Evolutionary conservation across 768 basidiomycete species (phyloP).

Genomic region (Pisolithus orientalis): DNA sequence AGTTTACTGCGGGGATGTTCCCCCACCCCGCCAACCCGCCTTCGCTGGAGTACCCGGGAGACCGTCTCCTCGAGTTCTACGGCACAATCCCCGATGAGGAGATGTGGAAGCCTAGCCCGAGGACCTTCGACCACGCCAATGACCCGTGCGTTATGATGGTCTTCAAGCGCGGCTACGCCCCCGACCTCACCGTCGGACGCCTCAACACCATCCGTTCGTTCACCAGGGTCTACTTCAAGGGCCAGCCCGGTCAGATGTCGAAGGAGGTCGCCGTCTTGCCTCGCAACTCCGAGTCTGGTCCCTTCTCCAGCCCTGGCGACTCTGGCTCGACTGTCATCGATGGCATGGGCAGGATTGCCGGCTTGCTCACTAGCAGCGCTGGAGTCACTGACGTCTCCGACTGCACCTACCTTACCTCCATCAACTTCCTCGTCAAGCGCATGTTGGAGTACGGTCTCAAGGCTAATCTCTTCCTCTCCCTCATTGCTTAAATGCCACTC

Average conservation of each 20-base stretch:
- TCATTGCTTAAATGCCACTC: no score
- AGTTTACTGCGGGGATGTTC: constrained; percentile 8
- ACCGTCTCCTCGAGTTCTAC: constrained; percentile 14
- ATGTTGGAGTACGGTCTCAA: no score
- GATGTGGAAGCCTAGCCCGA: constrained; percentile 8
- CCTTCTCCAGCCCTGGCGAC: constrained; percentile 16
- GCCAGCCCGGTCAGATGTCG: neutral
- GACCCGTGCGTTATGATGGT: constrained; percentile 10
- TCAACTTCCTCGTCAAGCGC: constrained; percentile 14
- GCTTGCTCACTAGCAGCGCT: constrained; percentile 26
- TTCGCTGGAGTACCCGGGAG: constrained; percentile 14
- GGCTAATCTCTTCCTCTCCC: no score
- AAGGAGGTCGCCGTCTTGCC: constrained; percentile 7
- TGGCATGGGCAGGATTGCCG: constrained; percentile 20
- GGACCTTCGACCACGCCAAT: constrained; percentile 1
- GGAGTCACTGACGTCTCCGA: constrained; percentile 19
- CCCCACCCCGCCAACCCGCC: constrained; percentile 5
- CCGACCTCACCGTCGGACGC: constrained; percentile 6
- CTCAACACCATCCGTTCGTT: constrained; percentile 8
- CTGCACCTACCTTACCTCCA: constrained; percentile 28
- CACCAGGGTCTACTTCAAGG: constrained; percentile 2
- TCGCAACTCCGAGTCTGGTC: constrained; percentile 8
- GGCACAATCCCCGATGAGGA: constrained; percentile 11
- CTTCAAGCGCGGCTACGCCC: constrained; percentile 6
- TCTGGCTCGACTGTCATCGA: constrained; percentile 17